phyloP scores from a whole-genome alignment of 768 basidiomycete genomes.

The Amanita exitialis region DNA sequence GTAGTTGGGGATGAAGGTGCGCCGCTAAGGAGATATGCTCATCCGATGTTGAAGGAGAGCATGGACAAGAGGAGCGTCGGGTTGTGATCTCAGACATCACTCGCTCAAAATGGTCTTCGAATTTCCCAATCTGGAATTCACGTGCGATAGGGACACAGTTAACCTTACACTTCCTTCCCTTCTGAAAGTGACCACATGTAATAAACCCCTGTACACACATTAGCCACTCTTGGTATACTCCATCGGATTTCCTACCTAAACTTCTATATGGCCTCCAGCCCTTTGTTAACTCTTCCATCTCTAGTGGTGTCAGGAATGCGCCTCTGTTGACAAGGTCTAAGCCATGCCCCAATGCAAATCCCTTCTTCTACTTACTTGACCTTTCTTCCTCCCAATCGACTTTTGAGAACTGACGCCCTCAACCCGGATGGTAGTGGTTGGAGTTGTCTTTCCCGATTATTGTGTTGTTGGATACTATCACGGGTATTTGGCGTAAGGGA shows the following conservation, averaged over 20 bases:
- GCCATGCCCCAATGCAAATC: background rate
- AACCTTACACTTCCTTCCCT: conserved; percentile 11
- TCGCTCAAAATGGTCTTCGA: background rate
- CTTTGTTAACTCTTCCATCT: conserved; percentile 74
- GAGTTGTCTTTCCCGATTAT: conserved; percentile 15
- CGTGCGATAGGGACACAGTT: background rate
- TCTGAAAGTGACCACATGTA: conserved; percentile 83
- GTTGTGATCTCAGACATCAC: background rate
- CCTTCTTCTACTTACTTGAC: conserved; percentile 41
- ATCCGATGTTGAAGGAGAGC: background rate
- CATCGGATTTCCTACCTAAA: conserved; percentile 38
- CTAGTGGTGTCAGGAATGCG: conserved; percentile 63
- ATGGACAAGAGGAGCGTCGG: background rate
- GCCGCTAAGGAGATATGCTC: background rate
- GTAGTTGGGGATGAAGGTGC: background rate
- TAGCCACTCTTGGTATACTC: background rate
- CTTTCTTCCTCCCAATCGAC: conserved; percentile 56
- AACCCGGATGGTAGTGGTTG: conserved; percentile 49
- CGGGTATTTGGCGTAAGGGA: background rate
- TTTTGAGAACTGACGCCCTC: conserved; percentile 44
- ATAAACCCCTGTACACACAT: conserved; percentile 46
- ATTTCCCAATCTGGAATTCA: conserved; percentile 1
- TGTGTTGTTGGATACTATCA: conserved; percentile 15
- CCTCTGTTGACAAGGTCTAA: conserved; percentile 37
- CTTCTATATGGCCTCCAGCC: conserved; percentile 78